Base-by-base conservation (phyloP, 371 early-diverging fungal species). In the Funneliformis caledonium region DNA sequence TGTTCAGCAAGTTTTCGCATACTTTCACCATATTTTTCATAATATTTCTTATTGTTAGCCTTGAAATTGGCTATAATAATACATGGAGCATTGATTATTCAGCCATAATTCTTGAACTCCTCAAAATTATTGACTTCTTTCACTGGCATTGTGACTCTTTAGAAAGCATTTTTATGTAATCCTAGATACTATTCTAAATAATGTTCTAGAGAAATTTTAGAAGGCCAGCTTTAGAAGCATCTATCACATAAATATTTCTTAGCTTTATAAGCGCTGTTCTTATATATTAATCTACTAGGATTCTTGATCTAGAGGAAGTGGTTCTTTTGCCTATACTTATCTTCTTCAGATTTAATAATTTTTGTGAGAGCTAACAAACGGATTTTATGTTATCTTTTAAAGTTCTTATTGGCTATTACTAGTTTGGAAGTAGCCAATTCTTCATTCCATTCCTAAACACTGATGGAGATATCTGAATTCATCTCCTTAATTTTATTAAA, bases 391-490 rank as follows among this genome's bases (percentile, higher is more conserved):
- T 74, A 31, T 59, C 59, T 22, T 31, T 33, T 4, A 74, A 26
- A 26, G 26, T 26, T 26, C 0, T 26, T 0, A 26, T 0, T 26
- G 0, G 26, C 26, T 26, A 26, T 60, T 31, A 74, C 75, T 0
- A 5, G 75, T 74, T 74, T 74, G 2, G 48, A 31, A 16, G n/a
- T 74, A n/a, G 56, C 59, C 5, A 19, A 4, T 74, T 74, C 31
- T 11, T 56, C 61, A 31, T 74, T 74, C 33, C 19, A 74, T 22
- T 59, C 56, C n/a, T 60, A 74, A 4, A 74, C 56, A 74, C 59
- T 74, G 19, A 74, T 74, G 22, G 56, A 74, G 60, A 74, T 74
- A 31, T 74, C n/a, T 26, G 75, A 42, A 60, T 74, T 74, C 11
- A 22, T 5, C 7, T 22, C 22, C 19, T 70, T 1, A 11, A 70